These are phyloP conservation scores for Avena sativa DNA, from an alignment of 176 grass and related monocot genomes.

Conservation along the genomic window DNA sequence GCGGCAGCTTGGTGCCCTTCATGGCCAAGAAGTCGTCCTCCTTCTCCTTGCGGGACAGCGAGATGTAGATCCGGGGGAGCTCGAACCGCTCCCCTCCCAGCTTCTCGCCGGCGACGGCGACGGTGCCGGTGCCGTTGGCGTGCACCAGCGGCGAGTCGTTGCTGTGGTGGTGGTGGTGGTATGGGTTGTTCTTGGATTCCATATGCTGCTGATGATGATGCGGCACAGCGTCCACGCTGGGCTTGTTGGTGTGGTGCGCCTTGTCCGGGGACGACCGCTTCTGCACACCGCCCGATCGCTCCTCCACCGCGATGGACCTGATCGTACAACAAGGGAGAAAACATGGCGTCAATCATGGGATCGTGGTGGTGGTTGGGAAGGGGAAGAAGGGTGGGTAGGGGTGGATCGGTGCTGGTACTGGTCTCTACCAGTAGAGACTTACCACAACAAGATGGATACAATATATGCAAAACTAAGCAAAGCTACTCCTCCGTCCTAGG, in stretches of 20 bases:
- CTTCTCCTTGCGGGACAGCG: slow-evolving; percentile 90
- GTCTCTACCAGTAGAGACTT: background rate
- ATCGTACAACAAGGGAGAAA: background rate
- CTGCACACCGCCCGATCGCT: slow-evolving; percentile 48
- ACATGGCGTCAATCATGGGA: slow-evolving; percentile 31
- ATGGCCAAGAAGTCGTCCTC: slow-evolving; percentile 89
- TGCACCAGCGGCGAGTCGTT: slow-evolving; percentile 35
- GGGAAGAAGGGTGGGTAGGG: slow-evolving; percentile 27
- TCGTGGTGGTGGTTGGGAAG: slow-evolving; percentile 47
- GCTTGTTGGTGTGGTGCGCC: slow-evolving; percentile 30
- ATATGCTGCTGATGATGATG: slow-evolving; percentile 27
- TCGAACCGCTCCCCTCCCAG: slow-evolving; percentile 62
- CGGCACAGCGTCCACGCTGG: slow-evolving; percentile 27
- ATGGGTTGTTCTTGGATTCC: slow-evolving; percentile 45
- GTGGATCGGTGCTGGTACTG: slow-evolving; percentile 21
- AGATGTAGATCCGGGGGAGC: slow-evolving; percentile 89
- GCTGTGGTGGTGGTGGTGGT: slow-evolving; percentile 40
- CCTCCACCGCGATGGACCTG: slow-evolving; percentile 45
- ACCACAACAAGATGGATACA: slow-evolving; percentile 25
- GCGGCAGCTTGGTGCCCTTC: slow-evolving; percentile 94
- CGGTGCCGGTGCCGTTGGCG: background rate
- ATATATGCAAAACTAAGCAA: slow-evolving; percentile 32
- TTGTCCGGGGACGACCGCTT: slow-evolving; percentile 53
- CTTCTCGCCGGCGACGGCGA: slow-evolving; percentile 29
- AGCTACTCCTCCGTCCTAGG: background rate